A percentile compares a stretch with the other conserved stretches of the same genome.
phyloP scores from a whole-genome alignment of 768 basidiomycete species.

The Pleurotus pulmonarius region DNA sequence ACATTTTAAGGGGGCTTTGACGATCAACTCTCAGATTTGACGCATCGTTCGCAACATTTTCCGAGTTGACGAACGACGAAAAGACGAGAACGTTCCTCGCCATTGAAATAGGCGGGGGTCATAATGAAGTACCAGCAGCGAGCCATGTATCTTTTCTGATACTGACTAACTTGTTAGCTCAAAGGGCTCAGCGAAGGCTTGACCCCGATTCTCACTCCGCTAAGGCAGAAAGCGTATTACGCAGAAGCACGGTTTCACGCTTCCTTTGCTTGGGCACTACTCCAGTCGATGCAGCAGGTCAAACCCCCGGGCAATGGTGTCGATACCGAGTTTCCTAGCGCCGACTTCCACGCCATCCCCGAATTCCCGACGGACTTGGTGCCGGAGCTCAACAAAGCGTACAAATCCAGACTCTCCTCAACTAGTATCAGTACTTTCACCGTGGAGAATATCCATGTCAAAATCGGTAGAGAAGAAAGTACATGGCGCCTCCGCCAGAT shows the following conservation, averaged over 20 bases:
- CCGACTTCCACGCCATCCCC: constrained; percentile 44
- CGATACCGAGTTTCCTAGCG: constrained; percentile 9
- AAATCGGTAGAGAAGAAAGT: constrained; percentile 65
- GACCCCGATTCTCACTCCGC: constrained; percentile 48
- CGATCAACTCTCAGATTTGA: constrained; percentile 47
- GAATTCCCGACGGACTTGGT: constrained; percentile 48
- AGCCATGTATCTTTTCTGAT: background rate
- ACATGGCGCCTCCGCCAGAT: constrained; percentile 31
- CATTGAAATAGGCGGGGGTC: constrained; percentile 81
- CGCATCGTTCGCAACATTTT: constrained; percentile 69
- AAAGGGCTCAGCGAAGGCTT: constrained; percentile 50
- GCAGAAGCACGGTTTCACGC: constrained; percentile 79
- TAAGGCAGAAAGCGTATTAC: constrained; percentile 82
- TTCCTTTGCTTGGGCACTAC: constrained; percentile 85
- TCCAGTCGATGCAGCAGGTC: constrained; percentile 30
- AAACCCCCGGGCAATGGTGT: constrained; percentile 10
- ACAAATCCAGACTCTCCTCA: constrained; percentile 38
- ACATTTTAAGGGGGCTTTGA: background rate
- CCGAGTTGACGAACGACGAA: constrained; percentile 77
- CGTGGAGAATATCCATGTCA: constrained; percentile 52
- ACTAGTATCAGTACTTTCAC: constrained; percentile 45
- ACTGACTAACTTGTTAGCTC: constrained; percentile 41
- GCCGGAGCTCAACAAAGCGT: constrained; percentile 43
- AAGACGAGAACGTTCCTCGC: constrained; percentile 76
- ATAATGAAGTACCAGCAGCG: constrained; percentile 53